phyloP scores from a whole-genome alignment of 257 asterid genomes.

The Thymus quinquecostatus region DNA sequence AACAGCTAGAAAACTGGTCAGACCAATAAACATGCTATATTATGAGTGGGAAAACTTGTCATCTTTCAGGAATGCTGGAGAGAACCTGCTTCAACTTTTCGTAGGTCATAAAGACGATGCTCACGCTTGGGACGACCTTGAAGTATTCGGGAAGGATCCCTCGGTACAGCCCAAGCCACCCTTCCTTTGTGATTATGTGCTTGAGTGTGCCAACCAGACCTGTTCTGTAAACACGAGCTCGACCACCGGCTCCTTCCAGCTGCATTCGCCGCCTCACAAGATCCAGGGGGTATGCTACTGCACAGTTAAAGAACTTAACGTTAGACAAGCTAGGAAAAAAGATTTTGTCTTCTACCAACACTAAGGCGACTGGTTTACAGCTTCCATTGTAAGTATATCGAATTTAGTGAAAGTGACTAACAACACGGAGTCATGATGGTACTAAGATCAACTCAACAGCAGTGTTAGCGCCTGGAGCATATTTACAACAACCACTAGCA shows the following conservation, averaged over 20 bases:
- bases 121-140: conserved; percentile 84
- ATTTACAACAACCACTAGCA: no score
- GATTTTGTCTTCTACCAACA: neutral
- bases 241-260: conserved; percentile 88
- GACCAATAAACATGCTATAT: neutral
- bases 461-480: neutral
- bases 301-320: conserved; percentile 27
- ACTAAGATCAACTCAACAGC: neutral
- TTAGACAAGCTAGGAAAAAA: conserved; percentile 17
- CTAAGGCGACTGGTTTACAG: neutral
- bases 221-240: conserved; percentile 64
- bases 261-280: conserved; percentile 89
- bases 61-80: conserved; percentile 50
- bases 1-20: conserved; percentile 5
- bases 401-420: no score
- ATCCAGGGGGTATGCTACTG: conserved; percentile 83
- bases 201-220: conserved; percentile 66
- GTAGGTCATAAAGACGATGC: conserved; percentile 84
- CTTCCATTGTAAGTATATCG: neutral
- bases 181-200: conserved; percentile 60
- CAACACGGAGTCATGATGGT: neutral
- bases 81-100: conserved; percentile 75
- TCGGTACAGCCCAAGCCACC: conserved; percentile 66
- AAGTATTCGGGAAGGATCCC: conserved; percentile 83
- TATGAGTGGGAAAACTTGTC: neutral